Percentiles rank a stretch among this genome's conserved stretches.
These are phyloP conservation scores for Takashimella tepidaria DNA, from an alignment of 1,284 basidiomycete genomes.

Conservation along the genomic window DNA sequence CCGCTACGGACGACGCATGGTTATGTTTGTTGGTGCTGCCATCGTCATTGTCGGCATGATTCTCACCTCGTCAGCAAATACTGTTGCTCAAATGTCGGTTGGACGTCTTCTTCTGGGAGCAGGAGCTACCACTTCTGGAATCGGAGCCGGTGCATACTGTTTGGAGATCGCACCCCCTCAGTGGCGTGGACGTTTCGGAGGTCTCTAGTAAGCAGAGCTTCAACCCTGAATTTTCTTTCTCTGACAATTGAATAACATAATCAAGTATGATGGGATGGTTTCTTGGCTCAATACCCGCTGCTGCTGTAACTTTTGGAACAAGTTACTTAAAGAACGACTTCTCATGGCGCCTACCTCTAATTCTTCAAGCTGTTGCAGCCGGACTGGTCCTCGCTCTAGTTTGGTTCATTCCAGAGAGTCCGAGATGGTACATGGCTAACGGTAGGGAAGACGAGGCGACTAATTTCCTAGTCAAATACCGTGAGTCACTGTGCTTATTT, in stretches of 20 bases:
- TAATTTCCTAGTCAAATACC: slow-evolving; percentile 27
- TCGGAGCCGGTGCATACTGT: slow-evolving; percentile 53
- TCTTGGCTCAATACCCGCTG: slow-evolving; percentile 29
- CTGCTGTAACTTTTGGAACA: slow-evolving; percentile 38
- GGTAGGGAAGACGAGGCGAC: slow-evolving; percentile 30
- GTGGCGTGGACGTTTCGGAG: slow-evolving; percentile 59
- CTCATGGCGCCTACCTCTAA: slow-evolving; percentile 51
- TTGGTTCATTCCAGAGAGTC: slow-evolving; percentile 28
- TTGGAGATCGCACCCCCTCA: slow-evolving; percentile 59
- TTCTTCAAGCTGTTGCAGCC: slow-evolving; percentile 21
- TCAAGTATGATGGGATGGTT: slow-evolving; percentile 44
- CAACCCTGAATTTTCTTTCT: too few relatives aligned
- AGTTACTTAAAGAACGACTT: slow-evolving; percentile 28
- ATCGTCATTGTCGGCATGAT: slow-evolving; percentile 48
- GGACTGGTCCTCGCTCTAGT: background rate
- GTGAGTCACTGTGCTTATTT: background rate
- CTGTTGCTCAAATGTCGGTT: slow-evolving; percentile 37
- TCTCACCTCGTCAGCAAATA: slow-evolving; percentile 33
- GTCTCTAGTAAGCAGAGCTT: slow-evolving; percentile 20
- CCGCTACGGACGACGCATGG: slow-evolving; percentile 53
- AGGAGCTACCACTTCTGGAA: slow-evolving; percentile 46
- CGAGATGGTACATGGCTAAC: slow-evolving; percentile 39
- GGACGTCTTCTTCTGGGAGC: slow-evolving; percentile 47
- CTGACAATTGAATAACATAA: too few relatives aligned
- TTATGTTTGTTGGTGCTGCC: slow-evolving; percentile 52